phyloP scores from a whole-genome alignment of 345 rosid genomes.

The Citrus unshiu region DNA sequence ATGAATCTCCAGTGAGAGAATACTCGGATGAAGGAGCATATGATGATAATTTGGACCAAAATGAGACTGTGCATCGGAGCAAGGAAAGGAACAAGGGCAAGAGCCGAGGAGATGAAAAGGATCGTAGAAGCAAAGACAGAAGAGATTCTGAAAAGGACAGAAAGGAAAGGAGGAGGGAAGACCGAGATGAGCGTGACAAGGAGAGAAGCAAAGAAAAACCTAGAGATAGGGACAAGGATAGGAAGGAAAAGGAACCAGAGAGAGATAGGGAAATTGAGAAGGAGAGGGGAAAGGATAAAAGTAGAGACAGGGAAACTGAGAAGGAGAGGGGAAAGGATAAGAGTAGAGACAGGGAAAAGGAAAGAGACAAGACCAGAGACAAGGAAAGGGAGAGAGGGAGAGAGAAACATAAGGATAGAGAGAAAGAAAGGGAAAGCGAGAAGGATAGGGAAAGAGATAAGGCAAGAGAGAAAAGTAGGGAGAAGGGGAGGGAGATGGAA shows the following conservation, averaged over 20 bases:
- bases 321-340: constrained; percentile 46
- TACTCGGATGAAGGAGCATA: constrained; percentile 18
- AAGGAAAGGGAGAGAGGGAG: constrained; percentile 37
- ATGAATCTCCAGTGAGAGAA: constrained; percentile 27
- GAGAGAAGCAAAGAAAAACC: constrained; percentile 37
- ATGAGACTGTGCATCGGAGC: constrained; percentile 26
- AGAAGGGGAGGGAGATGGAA: constrained; percentile 34
- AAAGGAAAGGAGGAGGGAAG: constrained; percentile 36
- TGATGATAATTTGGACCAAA: constrained; percentile 28
- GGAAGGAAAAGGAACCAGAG: constrained; percentile 37
- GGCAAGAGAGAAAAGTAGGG: constrained; percentile 27
- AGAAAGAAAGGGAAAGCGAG: constrained; percentile 48
- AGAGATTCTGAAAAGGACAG: constrained; percentile 20
- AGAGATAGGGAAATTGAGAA: constrained; percentile 40
- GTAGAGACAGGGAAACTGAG: constrained; percentile 44
- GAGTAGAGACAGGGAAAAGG: constrained; percentile 34
- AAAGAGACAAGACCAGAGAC: constrained; percentile 44
- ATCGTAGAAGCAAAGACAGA: constrained; percentile 33
- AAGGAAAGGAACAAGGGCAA: constrained; percentile 30
- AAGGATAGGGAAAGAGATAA: constrained; percentile 36
- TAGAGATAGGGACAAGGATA: constrained; percentile 45
- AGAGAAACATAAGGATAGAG: constrained; percentile 42
- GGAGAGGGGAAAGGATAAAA: constrained; percentile 32
- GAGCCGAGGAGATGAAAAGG: constrained; percentile 31
- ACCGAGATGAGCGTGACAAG: constrained; percentile 28